Base-by-base conservation (phyloP, 495 filamentous ascomycete species). In the Neurospora sp. region DNA sequence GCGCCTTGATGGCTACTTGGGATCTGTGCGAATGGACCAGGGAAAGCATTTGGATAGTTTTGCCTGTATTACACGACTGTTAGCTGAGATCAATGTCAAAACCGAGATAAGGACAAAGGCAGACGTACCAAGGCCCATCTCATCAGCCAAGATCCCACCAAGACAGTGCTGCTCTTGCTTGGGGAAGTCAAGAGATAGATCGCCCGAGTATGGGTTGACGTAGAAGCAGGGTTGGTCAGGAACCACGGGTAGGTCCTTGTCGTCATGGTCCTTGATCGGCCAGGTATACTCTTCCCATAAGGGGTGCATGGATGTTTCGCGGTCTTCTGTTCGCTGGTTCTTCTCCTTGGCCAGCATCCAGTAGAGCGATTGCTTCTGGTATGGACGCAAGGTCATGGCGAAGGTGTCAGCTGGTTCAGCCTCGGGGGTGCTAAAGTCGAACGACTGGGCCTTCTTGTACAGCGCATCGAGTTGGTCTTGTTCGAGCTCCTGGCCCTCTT, bases 11-110 rank as follows among this genome's bases (percentile, higher is more conserved):
- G 8, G 86, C 84, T 9, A 83, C 75, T 7, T 89, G 83, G 42
- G 92, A 92, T 74, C 86, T 89, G 80, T 98, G 90, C 0, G 93
- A 88, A 80, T 99, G 96, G 42, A 99, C 88, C 46, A 99, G 83
- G 81, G 92, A 94, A 31, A 99, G 86, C 95, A 98, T 98, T 79
- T 99, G 94, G 71, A 99, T 98, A 0, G 94, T 97, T 80, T 99
- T 98, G 12, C 96, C 48, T 59, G 22, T 14, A 14, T 14, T 12
- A 27, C 20, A 53, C n/a, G n/a, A 53, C 20, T 14, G 5, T 59
- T 12, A 59, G 22, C 48, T 59, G 48, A 11, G 5, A 27, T 27
- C 11, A 1, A 59, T 14, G 48, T 14, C 48, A 59, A 7, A 14
- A 18, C 41, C 7, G 10, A 53, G 20, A 27, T 3, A 14, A 14